Evolutionary conservation across 225 moss, liverwort and hornwort species (phyloP), one percentile per base, ranked within the genome.

Genomic region (Physcomitrium patens): DNA sequence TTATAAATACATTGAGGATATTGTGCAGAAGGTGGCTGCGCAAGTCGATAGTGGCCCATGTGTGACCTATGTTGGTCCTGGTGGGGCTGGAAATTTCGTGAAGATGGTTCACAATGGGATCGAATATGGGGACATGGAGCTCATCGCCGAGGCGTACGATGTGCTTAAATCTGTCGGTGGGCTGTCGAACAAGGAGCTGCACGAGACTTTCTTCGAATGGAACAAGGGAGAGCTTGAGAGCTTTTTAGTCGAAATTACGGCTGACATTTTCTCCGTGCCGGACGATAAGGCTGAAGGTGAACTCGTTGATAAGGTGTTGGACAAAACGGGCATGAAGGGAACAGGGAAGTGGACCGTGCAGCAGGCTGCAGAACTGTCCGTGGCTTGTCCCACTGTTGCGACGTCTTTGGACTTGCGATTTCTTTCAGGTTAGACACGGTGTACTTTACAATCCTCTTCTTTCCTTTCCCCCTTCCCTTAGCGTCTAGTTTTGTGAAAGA

Each of bases 301-400:
- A 75, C 84, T 91, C 23, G 81, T 93, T n/a, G 91, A 91, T 51
- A 89, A 88, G 80, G 81, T 93, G 37, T 70, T 93, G 26, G 87
- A 91, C 74, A 91, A 93, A 74, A 91, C 89, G 23, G 91, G 89
- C 44, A 89, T 88, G 80, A 93, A 88, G 86, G 89, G 93, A 9
- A 93, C 93, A 1, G 89, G 93, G 19, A 93, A 91, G 78, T 93
- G 91, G 91, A 91, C 91, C n/a, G 91, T 91, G 60, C 91, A 93
- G 75, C 91, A 93, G 76, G 91, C 86, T 3, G 91, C 89, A 2
- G 86, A 93, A 83, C 78, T 89, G 10, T 87, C 91, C 0, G 75
- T 91, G 0, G 93, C 91, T 11, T 57, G 81, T 13, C 87, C 93
- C 26, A 89, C 89, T 43, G 91, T 93, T 18, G 91, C 93, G 14